These are phyloP conservation scores for Debaryomycetaceae sp. DNA, from an alignment of 1,139 yeast species.

Conservation along the genomic window DNA sequence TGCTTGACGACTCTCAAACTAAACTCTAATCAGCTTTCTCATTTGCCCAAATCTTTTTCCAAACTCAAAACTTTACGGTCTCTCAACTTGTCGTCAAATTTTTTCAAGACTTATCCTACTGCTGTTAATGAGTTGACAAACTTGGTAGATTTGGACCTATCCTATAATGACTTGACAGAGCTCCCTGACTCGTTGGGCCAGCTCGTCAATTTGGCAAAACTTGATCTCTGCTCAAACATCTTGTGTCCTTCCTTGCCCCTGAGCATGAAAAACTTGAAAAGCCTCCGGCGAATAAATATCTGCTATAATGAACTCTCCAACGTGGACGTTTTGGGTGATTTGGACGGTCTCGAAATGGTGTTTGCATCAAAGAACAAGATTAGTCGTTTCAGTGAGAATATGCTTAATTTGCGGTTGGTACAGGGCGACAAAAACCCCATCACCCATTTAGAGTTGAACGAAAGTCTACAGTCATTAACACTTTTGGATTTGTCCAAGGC, in stretches of 20 bases:
- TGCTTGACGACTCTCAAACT: conserved; percentile 48
- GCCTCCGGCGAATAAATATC: conserved; percentile 67
- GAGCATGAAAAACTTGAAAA: conserved; percentile 38
- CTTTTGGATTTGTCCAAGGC: conserved; percentile 74
- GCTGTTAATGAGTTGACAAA: conserved; percentile 52
- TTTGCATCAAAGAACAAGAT: conserved; percentile 72
- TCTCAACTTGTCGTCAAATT: conserved; percentile 74
- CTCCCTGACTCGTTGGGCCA: conserved; percentile 57
- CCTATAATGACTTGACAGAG: conserved; percentile 60
- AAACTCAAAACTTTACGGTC: conserved; percentile 44
- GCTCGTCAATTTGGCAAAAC: conserved; percentile 48
- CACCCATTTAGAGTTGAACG: conserved; percentile 57
- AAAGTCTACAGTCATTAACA: conserved; percentile 49
- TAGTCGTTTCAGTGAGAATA: conserved; percentile 54
- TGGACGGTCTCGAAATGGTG: conserved; percentile 61
- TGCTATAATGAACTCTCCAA: conserved; percentile 62
- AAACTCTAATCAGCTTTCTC: conserved; percentile 62
- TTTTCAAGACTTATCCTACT: conserved; percentile 58
- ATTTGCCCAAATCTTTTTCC: conserved; percentile 55
- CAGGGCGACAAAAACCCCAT: conserved; percentile 62
- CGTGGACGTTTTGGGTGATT: conserved; percentile 51
- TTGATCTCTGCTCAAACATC: conserved; percentile 68
- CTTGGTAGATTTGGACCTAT: conserved; percentile 62
- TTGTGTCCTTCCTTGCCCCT: conserved; percentile 47
- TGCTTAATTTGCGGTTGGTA: conserved; percentile 44